These are phyloP conservation scores for Aspergillus hortae DNA, from an alignment of 2,329 filamentous ascomycete species.

Conservation along the genomic window DNA sequence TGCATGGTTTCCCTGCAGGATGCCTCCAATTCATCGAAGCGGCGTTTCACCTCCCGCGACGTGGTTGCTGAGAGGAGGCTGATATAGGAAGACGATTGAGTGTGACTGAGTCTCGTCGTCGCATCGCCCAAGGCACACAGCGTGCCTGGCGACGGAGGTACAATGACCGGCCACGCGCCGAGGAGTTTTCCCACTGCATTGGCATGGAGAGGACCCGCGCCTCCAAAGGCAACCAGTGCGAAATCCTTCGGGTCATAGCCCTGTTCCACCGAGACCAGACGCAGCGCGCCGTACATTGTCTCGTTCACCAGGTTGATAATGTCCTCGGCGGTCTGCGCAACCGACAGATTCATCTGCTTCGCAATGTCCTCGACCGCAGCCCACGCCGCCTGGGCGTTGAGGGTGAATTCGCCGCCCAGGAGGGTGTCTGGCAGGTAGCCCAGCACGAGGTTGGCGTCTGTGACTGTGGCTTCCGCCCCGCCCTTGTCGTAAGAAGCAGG, in stretches of 20 bases:
- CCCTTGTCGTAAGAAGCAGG: constrained; percentile 51
- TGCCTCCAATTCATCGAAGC: constrained; percentile 35
- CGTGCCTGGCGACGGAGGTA: constrained; percentile 49
- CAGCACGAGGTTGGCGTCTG: constrained; percentile 48
- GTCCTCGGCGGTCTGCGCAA: constrained; percentile 44
- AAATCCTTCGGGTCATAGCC: constrained; percentile 51
- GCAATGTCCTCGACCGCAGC: constrained; percentile 43
- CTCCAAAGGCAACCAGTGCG: constrained; percentile 50
- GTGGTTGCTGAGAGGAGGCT: constrained; percentile 37
- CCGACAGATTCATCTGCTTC: constrained; percentile 44
- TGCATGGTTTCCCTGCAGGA: constrained; percentile 28
- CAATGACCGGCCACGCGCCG: constrained; percentile 51
- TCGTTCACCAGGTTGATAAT: constrained; percentile 51
- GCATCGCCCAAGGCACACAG: constrained; percentile 51
- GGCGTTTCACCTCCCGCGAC: constrained; percentile 25
- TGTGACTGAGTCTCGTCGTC: constrained; percentile 48
- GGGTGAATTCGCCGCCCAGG: constrained; percentile 45
- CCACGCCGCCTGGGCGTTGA: constrained; percentile 43
- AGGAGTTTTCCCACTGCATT: constrained; percentile 50
- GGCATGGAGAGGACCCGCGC: constrained; percentile 50
- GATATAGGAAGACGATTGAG: constrained; percentile 47
- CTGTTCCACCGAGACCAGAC: constrained; percentile 51
- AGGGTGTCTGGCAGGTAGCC: constrained; percentile 48
- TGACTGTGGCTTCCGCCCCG: constrained; percentile 46
- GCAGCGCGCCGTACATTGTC: constrained; percentile 50